Percentiles rank a stretch among this genome's conserved stretches.
phyloP scores from a whole-genome alignment of 805 yeast genomes.

The Starmerella apis region DNA sequence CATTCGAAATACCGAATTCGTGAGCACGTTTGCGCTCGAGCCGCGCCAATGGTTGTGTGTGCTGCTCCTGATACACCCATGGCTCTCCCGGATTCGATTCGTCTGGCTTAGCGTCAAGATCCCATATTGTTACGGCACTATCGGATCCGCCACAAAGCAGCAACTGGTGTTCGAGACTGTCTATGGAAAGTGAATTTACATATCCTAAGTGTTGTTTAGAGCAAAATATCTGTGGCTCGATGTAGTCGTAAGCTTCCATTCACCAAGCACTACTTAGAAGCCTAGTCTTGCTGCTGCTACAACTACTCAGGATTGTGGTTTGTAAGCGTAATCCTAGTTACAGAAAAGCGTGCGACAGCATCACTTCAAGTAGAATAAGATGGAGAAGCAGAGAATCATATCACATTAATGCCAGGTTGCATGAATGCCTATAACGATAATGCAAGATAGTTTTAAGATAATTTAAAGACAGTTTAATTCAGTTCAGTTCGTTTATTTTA shows the following conservation, averaged over 20 bases:
- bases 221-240: slow-evolving; percentile 22
- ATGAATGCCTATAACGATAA: no score
- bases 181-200: slow-evolving; percentile 53
- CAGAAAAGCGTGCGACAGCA: no score
- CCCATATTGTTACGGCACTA: slow-evolving; percentile 59
- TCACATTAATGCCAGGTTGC: no score
- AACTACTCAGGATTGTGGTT: no score
- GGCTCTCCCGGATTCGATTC: slow-evolving; percentile 15
- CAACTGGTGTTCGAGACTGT: slow-evolving; percentile 37
- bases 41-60: slow-evolving; percentile 15
- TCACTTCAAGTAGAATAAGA: no score
- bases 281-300: not conserved
- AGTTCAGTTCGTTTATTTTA: no score
- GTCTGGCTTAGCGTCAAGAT: slow-evolving; percentile 32
- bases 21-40: slow-evolving; percentile 37
- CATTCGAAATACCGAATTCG: slow-evolving; percentile 57
- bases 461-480: no score
- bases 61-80: slow-evolving; percentile 17
- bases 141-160: slow-evolving; percentile 67
- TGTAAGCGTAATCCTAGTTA: not conserved
- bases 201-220: slow-evolving; percentile 34
- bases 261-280: not conserved
- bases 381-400: no score
- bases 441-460: no score
- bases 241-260: slow-evolving; percentile 12